Base-by-base conservation (phyloP, 306 rosid genomes). In the Crotalaria pallida region DNA sequence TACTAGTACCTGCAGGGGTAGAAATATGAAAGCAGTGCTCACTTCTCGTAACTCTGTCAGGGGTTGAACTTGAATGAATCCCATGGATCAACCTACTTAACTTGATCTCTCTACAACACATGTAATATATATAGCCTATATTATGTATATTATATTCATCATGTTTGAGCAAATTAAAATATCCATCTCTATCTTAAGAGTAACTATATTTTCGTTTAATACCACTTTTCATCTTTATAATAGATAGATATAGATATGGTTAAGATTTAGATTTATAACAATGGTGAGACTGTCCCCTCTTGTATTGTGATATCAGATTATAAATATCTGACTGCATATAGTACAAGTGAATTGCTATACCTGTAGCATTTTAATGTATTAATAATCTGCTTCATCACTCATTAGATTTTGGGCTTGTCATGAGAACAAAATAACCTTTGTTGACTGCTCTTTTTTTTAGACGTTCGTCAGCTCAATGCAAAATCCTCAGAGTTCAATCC, bases 21-120 rank as follows among this genome's bases (percentile, higher is more conserved):
- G 12, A 11, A 26, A 22, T 43, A 49, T 50, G 73, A 38, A 48
- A 58, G 15, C 62, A 10, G 84, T 84, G 81, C 76, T 80, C 81
- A 77, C 85, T 69, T 58, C 85, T 81, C 85, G 73, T 49, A 77
- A 63, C 1, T 82, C 85, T 82, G 85, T 82, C 85, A 81, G 45
- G 23, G 43, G 45, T 69, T n/a, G n/a, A n/a, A n/a, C n/a, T n/a
- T n/a, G n/a, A n/a, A n/a, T 61, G 1, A 38, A 36, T 3, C 52
- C 63, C 65, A 17, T 50, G 33, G 48, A 19, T 65, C 43, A 67
- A 64, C 40, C 70, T 64, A n/a, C 7, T 40, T 24, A n/a, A n/a
- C n/a, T n/a, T 38, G 9, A 11, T 65, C 23, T 65, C 41, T 65
- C 71, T 65, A 26, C 31, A 60, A 60, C 49, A 18, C 16, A 48